Evolutionary conservation across 2,329 filamentous ascomycete species (phyloP).

Genomic region (Beauveria sp.): DNA sequence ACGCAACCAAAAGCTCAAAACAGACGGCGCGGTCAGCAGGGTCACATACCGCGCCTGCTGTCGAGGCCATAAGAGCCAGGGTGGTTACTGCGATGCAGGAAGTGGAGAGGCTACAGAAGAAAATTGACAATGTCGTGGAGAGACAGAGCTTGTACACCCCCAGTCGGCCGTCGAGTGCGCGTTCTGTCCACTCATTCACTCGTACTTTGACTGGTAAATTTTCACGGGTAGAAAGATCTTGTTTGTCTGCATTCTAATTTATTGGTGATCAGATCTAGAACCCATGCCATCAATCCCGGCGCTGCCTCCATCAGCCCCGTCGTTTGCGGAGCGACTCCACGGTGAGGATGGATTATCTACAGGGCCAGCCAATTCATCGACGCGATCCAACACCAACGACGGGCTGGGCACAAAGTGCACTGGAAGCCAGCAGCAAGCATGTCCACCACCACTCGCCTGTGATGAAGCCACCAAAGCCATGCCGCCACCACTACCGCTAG

Average conservation of each 20-base stretch:
- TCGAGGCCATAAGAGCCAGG: conserved; percentile 45
- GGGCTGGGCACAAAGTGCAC: not conserved
- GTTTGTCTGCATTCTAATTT: not conserved
- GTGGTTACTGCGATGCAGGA: conserved; percentile 52
- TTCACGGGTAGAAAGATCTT: not conserved
- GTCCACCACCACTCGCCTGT: not conserved
- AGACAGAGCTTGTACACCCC: conserved; percentile 49
- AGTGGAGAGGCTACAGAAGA: conserved; percentile 48
- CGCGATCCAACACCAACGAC: conserved; percentile 21
- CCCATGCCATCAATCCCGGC: conserved; percentile 50
- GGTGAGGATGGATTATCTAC: conserved; percentile 33
- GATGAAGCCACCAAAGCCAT: not conserved
- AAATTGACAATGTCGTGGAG: conserved; percentile 53
- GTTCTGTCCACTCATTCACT: conserved; percentile 36
- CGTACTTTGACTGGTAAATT: conserved; percentile 24
- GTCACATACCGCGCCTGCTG: conserved; percentile 36
- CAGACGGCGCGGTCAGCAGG: conserved; percentile 32
- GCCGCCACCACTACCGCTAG: conserved; percentile 50
- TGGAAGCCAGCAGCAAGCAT: conserved; percentile 13
- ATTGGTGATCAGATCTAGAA: conserved; percentile 24
- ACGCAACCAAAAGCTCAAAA: conserved; percentile 25
- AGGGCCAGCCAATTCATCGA: conserved; percentile 16
- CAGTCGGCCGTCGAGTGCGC: conserved; percentile 45
- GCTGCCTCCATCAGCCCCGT: conserved; percentile 47
- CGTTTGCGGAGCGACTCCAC: conserved; percentile 49